Evolutionary conservation across 1,284 basidiomycete genomes (phyloP).

Genomic region (Cryptococcus sp.): DNA sequence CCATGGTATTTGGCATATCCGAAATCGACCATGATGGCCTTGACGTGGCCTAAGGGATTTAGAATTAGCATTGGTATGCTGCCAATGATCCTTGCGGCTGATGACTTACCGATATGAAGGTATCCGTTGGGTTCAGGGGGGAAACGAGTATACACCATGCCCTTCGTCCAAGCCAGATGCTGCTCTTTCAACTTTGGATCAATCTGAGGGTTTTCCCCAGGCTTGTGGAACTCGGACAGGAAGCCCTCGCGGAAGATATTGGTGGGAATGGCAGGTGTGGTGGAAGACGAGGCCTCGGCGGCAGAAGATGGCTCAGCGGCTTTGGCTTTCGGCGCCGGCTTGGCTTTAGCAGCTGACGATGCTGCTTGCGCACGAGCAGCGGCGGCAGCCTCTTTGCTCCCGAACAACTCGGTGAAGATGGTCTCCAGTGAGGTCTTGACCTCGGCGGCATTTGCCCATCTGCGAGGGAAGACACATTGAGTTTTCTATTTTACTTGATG

Average conservation of each 20-base stretch:
- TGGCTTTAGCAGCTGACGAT: conserved; percentile 66
- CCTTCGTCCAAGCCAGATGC: conserved; percentile 80
- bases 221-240: conserved; percentile 88
- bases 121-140: conserved; percentile 98
- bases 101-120: conserved; percentile 72
- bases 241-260: conserved; percentile 92
- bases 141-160: conserved; percentile 91
- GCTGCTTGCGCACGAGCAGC: conserved; percentile 63
- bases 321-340: conserved; percentile 55
- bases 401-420: conserved; percentile 74
- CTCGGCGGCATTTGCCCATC: conserved; percentile 89
- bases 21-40: conserved; percentile 98
- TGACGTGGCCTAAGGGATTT: conserved; percentile 71
- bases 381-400: conserved; percentile 66
- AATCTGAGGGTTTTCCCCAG: conserved; percentile 91
- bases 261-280: conserved; percentile 46
- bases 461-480: conserved; percentile 35
- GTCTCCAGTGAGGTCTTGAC: conserved; percentile 85
- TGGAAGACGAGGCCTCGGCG: conserved; percentile 33
- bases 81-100: not conserved
- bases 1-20: conserved; percentile 91
- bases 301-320: conserved; percentile 50
- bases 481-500: not conserved
- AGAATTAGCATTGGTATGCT: not conserved
- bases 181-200: conserved; percentile 73